Conservation (phyloP, 1,139 yeast genomes). For the Arxiozyma bovina region DNA sequence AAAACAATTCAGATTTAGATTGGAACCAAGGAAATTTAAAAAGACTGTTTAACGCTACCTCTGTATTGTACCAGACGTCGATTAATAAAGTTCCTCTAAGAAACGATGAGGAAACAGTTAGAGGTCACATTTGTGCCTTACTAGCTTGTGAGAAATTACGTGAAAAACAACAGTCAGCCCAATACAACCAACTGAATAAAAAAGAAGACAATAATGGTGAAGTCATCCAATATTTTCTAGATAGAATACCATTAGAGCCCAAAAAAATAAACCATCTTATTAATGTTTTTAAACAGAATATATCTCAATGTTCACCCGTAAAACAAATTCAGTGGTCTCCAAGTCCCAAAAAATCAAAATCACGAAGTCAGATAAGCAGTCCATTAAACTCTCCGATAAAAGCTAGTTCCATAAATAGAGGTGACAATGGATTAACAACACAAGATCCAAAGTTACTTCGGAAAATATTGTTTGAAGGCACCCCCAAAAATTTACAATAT, state of each 20-base stretch:
- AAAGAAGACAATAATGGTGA: slow-evolving; percentile 27
- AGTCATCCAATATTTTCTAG: slow-evolving; percentile 31
- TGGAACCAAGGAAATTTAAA: slow-evolving; percentile 42
- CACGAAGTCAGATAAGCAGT: slow-evolving; percentile 11
- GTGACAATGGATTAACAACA: slow-evolving; percentile 22
- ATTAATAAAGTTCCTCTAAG: slow-evolving; percentile 42
- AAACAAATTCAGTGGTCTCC: slow-evolving; percentile 27
- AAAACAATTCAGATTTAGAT: slow-evolving; percentile 22
- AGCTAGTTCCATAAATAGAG: slow-evolving; percentile 6
- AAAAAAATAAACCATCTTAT: slow-evolving; percentile 36
- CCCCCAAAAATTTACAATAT: slow-evolving; percentile 14
- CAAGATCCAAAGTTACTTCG: slow-evolving; percentile 25
- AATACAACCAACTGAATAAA: not conserved
- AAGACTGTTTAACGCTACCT: slow-evolving; percentile 41
- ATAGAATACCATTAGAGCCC: slow-evolving; percentile 53
- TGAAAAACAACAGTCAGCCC: slow-evolving; percentile 17
- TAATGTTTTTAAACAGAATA: slow-evolving; percentile 35
- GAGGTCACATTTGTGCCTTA: slow-evolving; percentile 58
- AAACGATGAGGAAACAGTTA: slow-evolving; percentile 49
- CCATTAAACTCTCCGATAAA: slow-evolving; percentile 4
- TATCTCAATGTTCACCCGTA: slow-evolving; percentile 27
- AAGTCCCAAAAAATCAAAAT: slow-evolving; percentile 21
- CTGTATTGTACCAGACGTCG: slow-evolving; percentile 45
- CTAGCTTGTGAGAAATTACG: slow-evolving; percentile 47
- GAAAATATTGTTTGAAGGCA: slow-evolving; percentile 20